Percentiles rank a stretch among this genome's conserved stretches.
phyloP scores from a whole-genome alignment of 306 rosid genomes.

The Castanea sativa region DNA sequence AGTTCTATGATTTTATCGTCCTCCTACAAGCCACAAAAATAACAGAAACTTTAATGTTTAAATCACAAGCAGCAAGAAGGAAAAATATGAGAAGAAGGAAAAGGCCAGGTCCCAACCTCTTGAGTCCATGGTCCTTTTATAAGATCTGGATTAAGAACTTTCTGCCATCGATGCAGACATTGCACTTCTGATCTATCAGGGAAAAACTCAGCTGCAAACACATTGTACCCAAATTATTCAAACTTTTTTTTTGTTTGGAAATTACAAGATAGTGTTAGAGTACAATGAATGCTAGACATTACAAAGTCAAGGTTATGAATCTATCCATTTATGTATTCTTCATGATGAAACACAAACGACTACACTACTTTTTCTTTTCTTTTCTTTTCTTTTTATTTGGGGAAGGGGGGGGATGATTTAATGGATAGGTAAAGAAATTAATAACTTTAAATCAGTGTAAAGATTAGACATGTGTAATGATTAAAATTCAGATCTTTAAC shows the following conservation, averaged over 20 bases:
- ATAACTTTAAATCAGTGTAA: not conserved
- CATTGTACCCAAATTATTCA: conserved; percentile 31
- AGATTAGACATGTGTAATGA: not conserved
- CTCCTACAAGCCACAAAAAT: conserved; percentile 57
- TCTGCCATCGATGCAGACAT: conserved; percentile 99
- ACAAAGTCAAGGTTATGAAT: not conserved
- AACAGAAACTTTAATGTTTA: conserved; percentile 19
- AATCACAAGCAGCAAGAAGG: conserved; percentile 14
- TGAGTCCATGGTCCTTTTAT: conserved; percentile 97
- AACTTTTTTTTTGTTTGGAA: conserved; percentile 14
- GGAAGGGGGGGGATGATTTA: not conserved
- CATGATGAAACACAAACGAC: not conserved
- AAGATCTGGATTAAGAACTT: conserved; percentile 97
- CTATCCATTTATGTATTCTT: not conserved
- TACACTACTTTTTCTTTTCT: not conserved
- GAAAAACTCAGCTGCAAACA: conserved; percentile 81
- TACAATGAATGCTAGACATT: not conserved
- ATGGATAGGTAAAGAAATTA: too few relatives aligned
- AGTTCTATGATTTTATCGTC: conserved; percentile 86
- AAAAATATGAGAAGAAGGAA: not conserved
- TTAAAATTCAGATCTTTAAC: not conserved
- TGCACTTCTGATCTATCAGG: conserved; percentile 96
- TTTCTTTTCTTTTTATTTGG: not conserved
- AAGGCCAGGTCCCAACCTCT: conserved; percentile 56
- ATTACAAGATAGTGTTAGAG: conserved; percentile 13